phyloP scores from a whole-genome alignment of 305 asterid species.

The Solanum hybrid region DNA sequence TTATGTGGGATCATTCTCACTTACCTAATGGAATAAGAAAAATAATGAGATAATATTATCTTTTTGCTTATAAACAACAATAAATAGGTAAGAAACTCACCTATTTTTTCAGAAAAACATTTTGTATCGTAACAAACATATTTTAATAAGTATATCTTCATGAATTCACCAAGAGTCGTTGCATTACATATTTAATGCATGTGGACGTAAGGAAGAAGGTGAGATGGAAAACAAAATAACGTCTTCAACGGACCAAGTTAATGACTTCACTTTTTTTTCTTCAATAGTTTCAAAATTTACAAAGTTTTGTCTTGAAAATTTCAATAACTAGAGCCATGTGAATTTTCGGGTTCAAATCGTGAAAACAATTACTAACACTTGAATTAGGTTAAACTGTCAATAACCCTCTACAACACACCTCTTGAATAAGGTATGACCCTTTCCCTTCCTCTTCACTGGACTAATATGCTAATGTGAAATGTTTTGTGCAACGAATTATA shows the following conservation, averaged over 20 bases:
- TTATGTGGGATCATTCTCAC: neutral
- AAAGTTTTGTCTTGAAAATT: neutral
- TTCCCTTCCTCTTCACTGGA: neutral
- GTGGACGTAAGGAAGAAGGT: neutral
- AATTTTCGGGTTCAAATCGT: neutral
- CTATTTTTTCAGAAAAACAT: neutral
- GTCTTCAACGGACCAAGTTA: neutral
- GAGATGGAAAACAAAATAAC: neutral
- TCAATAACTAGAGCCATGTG: neutral
- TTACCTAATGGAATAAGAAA: neutral
- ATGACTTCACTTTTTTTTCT: neutral
- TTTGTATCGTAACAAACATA: neutral
- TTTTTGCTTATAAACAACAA: neutral
- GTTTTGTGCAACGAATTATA: accelerated
- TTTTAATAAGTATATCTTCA: neutral
- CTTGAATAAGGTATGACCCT: neutral
- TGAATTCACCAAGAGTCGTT: neutral
- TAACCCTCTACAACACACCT: neutral
- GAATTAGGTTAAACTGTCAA: neutral
- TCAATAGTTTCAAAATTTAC: neutral
- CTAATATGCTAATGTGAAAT: neutral
- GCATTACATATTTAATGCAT: neutral
- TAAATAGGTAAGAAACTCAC: neutral
- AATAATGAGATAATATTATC: neutral
- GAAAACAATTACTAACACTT: neutral